These are phyloP conservation scores for Metschnikowia sp. DNA, from an alignment of 805 yeast species.

Conservation along the genomic window DNA sequence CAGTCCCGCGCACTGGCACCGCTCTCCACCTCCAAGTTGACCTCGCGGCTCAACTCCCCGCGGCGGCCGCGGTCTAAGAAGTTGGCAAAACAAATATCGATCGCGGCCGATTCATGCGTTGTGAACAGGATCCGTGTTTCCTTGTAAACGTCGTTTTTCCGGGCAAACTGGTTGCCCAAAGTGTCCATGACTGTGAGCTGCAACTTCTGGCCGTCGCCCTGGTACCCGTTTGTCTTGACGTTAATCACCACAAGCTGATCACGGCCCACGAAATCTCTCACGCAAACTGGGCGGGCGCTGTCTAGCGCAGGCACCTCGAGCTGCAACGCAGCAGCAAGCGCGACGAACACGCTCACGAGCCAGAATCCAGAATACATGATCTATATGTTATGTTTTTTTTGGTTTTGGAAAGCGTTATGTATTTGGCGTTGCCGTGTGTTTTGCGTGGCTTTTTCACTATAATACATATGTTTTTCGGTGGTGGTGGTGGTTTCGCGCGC, in stretches of 20 bases:
- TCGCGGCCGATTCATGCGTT: conserved; percentile 74
- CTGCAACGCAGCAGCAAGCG: conserved; percentile 41
- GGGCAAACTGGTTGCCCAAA: conserved; percentile 76
- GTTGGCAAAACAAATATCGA: conserved; percentile 91
- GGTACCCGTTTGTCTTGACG: conserved; percentile 66
- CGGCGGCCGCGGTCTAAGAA: conserved; percentile 26
- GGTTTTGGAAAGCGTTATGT: neutral
- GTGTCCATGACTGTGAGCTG: conserved; percentile 68
- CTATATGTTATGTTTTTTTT: neutral
- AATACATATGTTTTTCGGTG: no score
- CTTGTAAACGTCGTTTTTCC: conserved; percentile 74
- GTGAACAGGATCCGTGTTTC: conserved; percentile 76
- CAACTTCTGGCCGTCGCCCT: conserved; percentile 85
- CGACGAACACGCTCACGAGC: conserved; percentile 19
- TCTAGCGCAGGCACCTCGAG: conserved; percentile 50
- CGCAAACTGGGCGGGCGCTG: conserved; percentile 64
- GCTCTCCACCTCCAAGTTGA: conserved; percentile 88
- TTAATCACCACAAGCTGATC: conserved; percentile 87
- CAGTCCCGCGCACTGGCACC: conserved; percentile 98
- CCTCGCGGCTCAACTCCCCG: conserved; percentile 53
- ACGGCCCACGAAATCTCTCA: conserved; percentile 85
- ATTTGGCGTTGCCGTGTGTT: no score
- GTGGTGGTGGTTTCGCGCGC: no score
- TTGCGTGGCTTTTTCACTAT: no score
- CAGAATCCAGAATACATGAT: conserved; percentile 13